These are phyloP conservation scores for Penicillium sp. DNA, from an alignment of 2,329 filamentous ascomycete genomes.

Conservation along the genomic window DNA sequence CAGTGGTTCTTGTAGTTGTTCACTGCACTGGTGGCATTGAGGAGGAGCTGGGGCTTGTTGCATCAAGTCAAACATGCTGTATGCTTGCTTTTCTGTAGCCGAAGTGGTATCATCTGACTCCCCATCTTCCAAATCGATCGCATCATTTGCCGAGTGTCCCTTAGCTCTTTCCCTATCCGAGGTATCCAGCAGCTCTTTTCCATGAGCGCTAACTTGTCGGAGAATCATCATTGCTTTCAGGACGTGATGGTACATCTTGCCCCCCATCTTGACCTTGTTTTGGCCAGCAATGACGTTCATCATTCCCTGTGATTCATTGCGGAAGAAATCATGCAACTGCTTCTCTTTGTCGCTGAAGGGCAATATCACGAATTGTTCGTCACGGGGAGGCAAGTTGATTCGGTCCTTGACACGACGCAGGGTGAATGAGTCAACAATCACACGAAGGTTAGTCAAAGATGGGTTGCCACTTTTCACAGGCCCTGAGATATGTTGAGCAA, in stretches of 20 bases:
- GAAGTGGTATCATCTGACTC: constrained; percentile 56
- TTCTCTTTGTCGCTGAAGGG: constrained; percentile 75
- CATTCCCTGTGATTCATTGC: constrained; percentile 75
- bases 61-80: constrained; percentile 83
- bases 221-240: constrained; percentile 87
- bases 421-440: constrained; percentile 93
- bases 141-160: constrained; percentile 78
- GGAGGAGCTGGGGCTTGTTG: constrained; percentile 75
- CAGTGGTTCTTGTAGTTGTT: constrained; percentile 58
- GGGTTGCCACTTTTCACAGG: constrained; percentile 88
- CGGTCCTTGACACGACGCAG: constrained; percentile 88
- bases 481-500: constrained; percentile 75
- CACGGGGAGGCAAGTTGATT: constrained; percentile 75
- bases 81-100: constrained; percentile 70
- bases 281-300: constrained; percentile 72
- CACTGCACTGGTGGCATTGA: constrained; percentile 69
- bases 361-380: constrained; percentile 72
- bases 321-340: constrained; percentile 80
- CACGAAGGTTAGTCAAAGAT: constrained; percentile 75
- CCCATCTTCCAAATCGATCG: constrained; percentile 86
- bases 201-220: constrained; percentile 88
- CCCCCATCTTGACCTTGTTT: constrained; percentile 69
- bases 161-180: constrained; percentile 79
- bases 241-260: constrained; percentile 90
- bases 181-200: constrained; percentile 83